A percentile compares a stretch with the other conserved stretches of the same genome.
These are phyloP conservation scores for Aegilops longissima DNA, from an alignment of 176 grass and related monocot genomes.

Conservation along the genomic window DNA sequence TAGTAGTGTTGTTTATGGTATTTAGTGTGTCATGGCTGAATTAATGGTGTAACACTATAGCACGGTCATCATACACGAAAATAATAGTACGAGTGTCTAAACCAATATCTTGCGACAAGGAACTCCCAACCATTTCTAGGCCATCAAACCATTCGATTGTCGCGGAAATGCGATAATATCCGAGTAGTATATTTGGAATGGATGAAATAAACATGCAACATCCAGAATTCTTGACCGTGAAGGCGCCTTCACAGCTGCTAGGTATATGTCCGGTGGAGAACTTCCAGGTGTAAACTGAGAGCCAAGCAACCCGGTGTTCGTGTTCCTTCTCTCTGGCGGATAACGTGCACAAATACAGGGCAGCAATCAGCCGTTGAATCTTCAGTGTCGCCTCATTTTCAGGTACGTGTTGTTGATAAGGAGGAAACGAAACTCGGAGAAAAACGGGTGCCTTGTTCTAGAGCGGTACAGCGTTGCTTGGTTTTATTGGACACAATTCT, in stretches of 20 bases:
- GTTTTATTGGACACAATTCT: constrained; percentile 19
- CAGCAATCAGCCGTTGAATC: constrained; percentile 26
- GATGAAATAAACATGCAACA: background rate
- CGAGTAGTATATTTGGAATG: background rate
- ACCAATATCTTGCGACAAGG: background rate
- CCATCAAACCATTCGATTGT: background rate
- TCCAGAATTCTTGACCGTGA: constrained; percentile 31
- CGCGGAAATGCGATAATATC: background rate
- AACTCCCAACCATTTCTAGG: constrained; percentile 18
- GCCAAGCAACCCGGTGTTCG: constrained; percentile 14
- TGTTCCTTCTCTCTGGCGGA: constrained; percentile 6
- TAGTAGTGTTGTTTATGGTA: constrained; percentile 1
- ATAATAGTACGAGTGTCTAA: background rate
- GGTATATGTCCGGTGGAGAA: constrained; percentile 2
- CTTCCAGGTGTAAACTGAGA: constrained; percentile 2
- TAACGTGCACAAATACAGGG: constrained; percentile 8
- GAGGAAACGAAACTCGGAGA: background rate
- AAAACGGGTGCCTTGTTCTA: constrained; percentile 37
- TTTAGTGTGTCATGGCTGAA: background rate
- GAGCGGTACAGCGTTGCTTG: background rate
- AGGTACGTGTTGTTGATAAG: constrained; percentile 46
- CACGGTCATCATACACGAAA: background rate
- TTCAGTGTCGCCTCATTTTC: constrained; percentile 31
- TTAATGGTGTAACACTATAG: background rate
- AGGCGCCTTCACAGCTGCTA: constrained; percentile 12